Evolutionary conservation across 1,284 basidiomycete genomes (phyloP).

Genomic region (Vanrija sp.): DNA sequence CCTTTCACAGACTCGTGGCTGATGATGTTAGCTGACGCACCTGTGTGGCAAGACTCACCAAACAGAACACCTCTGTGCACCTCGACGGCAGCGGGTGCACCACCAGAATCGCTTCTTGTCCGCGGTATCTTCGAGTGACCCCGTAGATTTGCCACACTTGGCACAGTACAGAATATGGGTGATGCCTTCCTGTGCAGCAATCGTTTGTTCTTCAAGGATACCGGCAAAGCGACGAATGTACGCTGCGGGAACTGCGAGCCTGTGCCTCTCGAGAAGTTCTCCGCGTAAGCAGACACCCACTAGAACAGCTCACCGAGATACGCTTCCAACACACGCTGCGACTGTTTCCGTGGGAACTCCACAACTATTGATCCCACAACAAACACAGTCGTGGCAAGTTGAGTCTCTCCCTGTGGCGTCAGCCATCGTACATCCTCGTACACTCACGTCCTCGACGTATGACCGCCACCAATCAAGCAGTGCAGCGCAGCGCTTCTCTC

Average conservation of each 20-base stretch:
- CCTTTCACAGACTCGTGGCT: conserved; percentile 37
- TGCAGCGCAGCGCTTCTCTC: conserved; percentile 5
- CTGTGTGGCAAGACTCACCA: conserved; percentile 27
- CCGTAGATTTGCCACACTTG: conserved; percentile 38
- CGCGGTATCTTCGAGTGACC: conserved; percentile 36
- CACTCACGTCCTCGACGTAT: conserved; percentile 41
- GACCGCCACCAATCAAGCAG: conserved; percentile 38
- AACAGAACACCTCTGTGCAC: conserved; percentile 32
- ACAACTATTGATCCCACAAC: conserved; percentile 28
- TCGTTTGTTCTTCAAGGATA: conserved; percentile 27
- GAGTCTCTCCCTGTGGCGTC: conserved; percentile 35
- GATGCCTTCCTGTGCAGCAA: conserved; percentile 32
- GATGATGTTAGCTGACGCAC: conserved; percentile 1
- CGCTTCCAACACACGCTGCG: conserved; percentile 32
- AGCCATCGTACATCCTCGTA: neutral
- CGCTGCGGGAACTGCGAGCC: conserved; percentile 26
- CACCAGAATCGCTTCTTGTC: conserved; percentile 40
- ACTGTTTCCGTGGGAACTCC: conserved; percentile 27
- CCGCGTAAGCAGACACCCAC: neutral
- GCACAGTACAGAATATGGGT: conserved; percentile 36
- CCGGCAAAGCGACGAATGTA: conserved; percentile 31
- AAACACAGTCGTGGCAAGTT: conserved; percentile 33
- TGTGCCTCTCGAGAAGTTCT: conserved; percentile 37
- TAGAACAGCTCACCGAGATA: conserved; percentile 33
- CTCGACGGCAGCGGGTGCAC: conserved; percentile 33